Conservation (phyloP, 2,329 filamentous ascomycete species). For the Fusarium penzigii region DNA sequence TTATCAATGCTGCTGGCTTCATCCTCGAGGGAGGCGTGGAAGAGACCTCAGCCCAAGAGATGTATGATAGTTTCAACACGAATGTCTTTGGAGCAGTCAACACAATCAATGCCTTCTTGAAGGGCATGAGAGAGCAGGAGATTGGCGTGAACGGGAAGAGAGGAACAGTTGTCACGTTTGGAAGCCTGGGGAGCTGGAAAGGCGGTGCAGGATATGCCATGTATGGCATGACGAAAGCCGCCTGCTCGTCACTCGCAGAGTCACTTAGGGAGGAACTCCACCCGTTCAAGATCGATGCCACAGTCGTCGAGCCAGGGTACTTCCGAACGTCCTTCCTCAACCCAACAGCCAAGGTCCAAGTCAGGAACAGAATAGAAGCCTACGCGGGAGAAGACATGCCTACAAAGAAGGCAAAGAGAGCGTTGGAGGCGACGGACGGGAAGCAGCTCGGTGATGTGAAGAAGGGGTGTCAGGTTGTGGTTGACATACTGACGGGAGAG, state of each 20-base stretch:
- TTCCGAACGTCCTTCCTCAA: slow-evolving; percentile 54
- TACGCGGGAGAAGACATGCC: slow-evolving; percentile 35
- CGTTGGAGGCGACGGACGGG: slow-evolving; percentile 40
- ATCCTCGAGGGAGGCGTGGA: slow-evolving; percentile 45
- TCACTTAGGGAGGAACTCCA: slow-evolving; percentile 44
- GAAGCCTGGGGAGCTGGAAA: slow-evolving; percentile 47
- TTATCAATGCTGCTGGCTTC: slow-evolving; percentile 51
- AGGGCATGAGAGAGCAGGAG: slow-evolving; percentile 44
- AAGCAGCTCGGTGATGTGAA: slow-evolving; percentile 56
- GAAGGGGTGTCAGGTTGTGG: slow-evolving; percentile 53
- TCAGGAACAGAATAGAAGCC: slow-evolving; percentile 33
- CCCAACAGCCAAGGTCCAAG: slow-evolving; percentile 27
- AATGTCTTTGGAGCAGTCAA: slow-evolving; percentile 56
- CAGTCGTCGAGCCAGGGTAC: slow-evolving; percentile 51
- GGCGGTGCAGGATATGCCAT: slow-evolving; percentile 41
- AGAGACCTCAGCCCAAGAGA: slow-evolving; percentile 39
- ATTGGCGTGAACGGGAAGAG: slow-evolving; percentile 26
- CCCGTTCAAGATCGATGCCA: slow-evolving; percentile 45
- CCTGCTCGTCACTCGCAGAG: slow-evolving; percentile 46
- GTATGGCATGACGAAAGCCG: slow-evolving; percentile 48
- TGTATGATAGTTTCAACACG: slow-evolving; percentile 46
- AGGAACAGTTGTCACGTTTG: slow-evolving; percentile 44
- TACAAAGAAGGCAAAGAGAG: slow-evolving; percentile 28
- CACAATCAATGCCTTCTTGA: slow-evolving; percentile 48
- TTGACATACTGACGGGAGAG: slow-evolving; percentile 55